Base-by-base conservation (phyloP, 768 basidiomycete genomes). In the Suillus lakei region DNA sequence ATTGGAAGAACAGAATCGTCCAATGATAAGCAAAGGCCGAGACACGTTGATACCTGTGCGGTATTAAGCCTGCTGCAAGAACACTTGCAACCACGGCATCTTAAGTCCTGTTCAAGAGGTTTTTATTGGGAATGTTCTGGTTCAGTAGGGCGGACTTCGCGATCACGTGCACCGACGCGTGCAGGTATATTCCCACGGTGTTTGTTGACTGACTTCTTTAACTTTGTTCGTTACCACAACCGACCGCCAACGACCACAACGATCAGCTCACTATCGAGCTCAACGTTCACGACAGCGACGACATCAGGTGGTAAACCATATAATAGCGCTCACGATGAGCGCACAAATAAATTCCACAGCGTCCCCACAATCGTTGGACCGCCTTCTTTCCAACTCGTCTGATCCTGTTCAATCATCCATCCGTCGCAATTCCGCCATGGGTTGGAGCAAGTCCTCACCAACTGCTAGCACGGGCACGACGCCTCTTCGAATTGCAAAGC, bases 391-490 rank as follows among this genome's bases (percentile, higher is more conserved):
- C 63, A 88, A 88, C 68, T 82, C 88, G 59, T 84, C 87, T 16
- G 88, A 89, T 75, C 83, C 85, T 61, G 85, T 87, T 72, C 88
- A 88, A 73, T 85, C 83, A 36, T 87, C 86, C 21, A 88, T 88
- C 66, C 79, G 83, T 71, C 84, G 87, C 62, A 85, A 88, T 69
- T 88, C 89, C 44, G 86, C 85, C 63, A 41, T 59, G 58, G 58
- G 58, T 18, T 59, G 90, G 88, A 79, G 76, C 39, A 83, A 86
- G 30, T 78, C 85, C 26, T 34, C 76, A 83, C 58, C 58, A 4
- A 59, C 28, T 10, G 26, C 38, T 21, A 59, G 21, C 36, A 18
- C 60, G 1, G 73, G 67, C 34, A 87, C 85, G 0, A 87, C 90
- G 0, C 92, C 92, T 26, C 85, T 93, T 51, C 85, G 90, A 66